Evolutionary conservation across 768 basidiomycete genomes (phyloP), one percentile per base, ranked within the genome.

Genomic region (Rubroboletus satanas): DNA sequence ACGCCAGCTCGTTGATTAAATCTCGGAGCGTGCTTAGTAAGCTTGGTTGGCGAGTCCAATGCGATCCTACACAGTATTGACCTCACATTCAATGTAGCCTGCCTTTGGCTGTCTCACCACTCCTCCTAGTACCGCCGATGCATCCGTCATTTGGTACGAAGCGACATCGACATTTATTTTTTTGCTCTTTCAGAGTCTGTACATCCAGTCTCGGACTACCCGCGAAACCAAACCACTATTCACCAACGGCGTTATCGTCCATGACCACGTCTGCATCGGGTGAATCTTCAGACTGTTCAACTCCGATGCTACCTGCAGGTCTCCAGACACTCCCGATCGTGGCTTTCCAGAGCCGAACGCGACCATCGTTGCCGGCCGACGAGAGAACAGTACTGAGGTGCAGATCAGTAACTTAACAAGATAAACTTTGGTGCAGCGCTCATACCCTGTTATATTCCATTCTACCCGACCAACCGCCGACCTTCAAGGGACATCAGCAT

Each of bases 391-490:
- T 93, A 18, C 92, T 92, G 54, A 28, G 26, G 26, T 21, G n/a
- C 31, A 17, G 29, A 35, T 57, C 10, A 60, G 41, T 37, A 47
- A 43, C 33, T 51, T 44, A 46, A 41, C 11, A 37, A 56, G 21
- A 15, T 15, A 26, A 37, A 18, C 21, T 14, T 46, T 32, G n/a
- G n/a, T 14, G 31, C 49, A 37, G 23, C 36, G 33, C 31, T 37
- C 56, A 62, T 71, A 90, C 88, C 90, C 90, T 33, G 87, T 90
- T 46, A 94, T 84, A 67, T 96, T 96, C 93, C 96, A 98, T 67
- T 95, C 94, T 0, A 99, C 94, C 61, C 87, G 79, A 3, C 87
- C 87, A 10, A 95, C 82, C 4, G 86, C 79, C 0, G 87, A 84
- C 58, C 88, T 89, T 56, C 21, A 58, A 45, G 4, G 6, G 9